Base-by-base conservation (phyloP, 2,329 filamentous ascomycete species). In the Colletotrichum lindemuthianum region DNA sequence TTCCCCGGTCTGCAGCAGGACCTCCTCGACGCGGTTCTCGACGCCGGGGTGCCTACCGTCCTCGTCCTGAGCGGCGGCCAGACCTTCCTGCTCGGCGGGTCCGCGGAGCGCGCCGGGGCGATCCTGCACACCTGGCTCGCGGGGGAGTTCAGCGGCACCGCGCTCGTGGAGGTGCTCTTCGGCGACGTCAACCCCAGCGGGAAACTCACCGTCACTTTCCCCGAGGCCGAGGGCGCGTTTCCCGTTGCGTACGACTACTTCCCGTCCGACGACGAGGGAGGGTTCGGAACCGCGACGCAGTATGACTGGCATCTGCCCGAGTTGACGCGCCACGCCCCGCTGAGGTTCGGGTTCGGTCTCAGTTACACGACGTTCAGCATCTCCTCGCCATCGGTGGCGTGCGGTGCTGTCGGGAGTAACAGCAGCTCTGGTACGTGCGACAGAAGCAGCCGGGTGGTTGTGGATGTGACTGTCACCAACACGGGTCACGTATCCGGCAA, bases 161-260 rank as follows among this genome's bases (percentile, higher is more conserved):
- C 88, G 0, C 75, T 91, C 12, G 81, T 83, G 2, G 87, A 90
- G 68, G 81, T 90, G 6, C 77, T 91, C 2, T 90, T 89, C 55
- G 88, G 88, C 10, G 81, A 84, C 39, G 78, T 86, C 24, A 89
- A 89, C 70, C 88, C 88, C 1, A 75, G 74, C 48, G 74, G 72
- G n/a, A 75, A 75, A 56, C 67, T 75, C 9, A 73, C 74, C 0
- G 78, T 85, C 10, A 82, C 79, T 2, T 82, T 84, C 75, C 82
- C 81, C 0, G 82, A 82, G 77, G 74, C 71, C 3, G 71, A 76
- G 5, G 74, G 78, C n/a, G 73, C 79, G 9, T 68, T 74, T 5
- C 89, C 89, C 57, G 82, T 90, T 59, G 88, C 91, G 72, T 91
- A 92, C 75, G 84, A 90, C 36, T 84, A 89, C 72, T 89, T 91